phyloP scores from a whole-genome alignment of 805 yeast species.

The Barnettozyma californica region DNA sequence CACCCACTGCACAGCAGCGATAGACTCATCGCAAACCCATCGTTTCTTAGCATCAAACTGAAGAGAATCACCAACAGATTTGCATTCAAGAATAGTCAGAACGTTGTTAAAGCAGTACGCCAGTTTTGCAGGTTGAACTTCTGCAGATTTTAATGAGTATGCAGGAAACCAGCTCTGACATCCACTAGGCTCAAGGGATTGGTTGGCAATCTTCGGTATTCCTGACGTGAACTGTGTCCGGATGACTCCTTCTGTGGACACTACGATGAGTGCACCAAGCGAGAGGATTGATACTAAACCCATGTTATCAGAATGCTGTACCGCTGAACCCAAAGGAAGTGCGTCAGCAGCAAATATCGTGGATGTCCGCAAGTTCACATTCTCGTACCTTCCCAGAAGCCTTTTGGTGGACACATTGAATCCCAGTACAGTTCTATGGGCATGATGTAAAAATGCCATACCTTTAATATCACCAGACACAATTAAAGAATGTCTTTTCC shows the following conservation, averaged over 20 bases:
- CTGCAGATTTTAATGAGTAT: slow-evolving; percentile 23
- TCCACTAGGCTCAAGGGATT: slow-evolving; percentile 34
- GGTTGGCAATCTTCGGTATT: slow-evolving; percentile 36
- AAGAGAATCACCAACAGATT: slow-evolving; percentile 28
- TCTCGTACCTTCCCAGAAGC: slow-evolving; percentile 45
- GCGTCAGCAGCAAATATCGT: slow-evolving; percentile 38
- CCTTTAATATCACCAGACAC: slow-evolving; percentile 54
- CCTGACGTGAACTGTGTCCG: slow-evolving; percentile 51
- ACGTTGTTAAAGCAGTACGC: slow-evolving; percentile 69
- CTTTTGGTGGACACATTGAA: slow-evolving; percentile 42
- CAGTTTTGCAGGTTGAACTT: slow-evolving; percentile 37
- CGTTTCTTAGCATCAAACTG: slow-evolving; percentile 36
- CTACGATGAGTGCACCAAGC: slow-evolving; percentile 40
- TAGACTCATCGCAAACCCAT: slow-evolving; percentile 41
- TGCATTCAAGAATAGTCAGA: slow-evolving; percentile 49
- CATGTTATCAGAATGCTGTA: slow-evolving; percentile 48
- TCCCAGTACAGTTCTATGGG: slow-evolving; percentile 51
- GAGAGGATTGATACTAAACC: slow-evolving; percentile 61
- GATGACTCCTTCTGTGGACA: slow-evolving; percentile 47
- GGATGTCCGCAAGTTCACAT: slow-evolving; percentile 11
- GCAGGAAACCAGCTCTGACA: slow-evolving; percentile 64
- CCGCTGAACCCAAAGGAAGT: slow-evolving; percentile 56
- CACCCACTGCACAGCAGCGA: slow-evolving; percentile 56
- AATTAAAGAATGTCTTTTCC: slow-evolving; percentile 49
- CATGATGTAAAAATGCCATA: slow-evolving; percentile 57